Conservation (phyloP, 2,329 filamentous ascomycete genomes). For the Coniochaeta sp. region DNA sequence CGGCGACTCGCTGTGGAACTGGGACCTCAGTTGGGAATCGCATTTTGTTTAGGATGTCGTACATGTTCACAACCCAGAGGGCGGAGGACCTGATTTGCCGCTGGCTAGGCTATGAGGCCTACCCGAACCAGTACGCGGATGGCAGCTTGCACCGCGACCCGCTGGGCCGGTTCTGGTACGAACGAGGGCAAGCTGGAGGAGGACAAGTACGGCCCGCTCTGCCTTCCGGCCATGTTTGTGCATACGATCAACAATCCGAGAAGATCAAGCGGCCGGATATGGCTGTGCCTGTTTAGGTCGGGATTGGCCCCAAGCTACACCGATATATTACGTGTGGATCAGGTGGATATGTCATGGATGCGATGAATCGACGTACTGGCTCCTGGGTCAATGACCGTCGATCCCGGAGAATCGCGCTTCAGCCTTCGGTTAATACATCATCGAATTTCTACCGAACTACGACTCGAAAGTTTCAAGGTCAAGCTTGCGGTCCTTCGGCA, state of each 20-base stretch:
- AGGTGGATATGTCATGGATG: too few species aligned
- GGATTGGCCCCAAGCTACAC: too few species aligned
- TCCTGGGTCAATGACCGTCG: too few species aligned
- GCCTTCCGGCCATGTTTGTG: conserved; percentile 48
- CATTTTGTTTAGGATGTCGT: not conserved
- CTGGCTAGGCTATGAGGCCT: not conserved
- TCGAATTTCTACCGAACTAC: too few species aligned
- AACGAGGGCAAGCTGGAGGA: conserved; percentile 45
- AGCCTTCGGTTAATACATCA: too few species aligned
- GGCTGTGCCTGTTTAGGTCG: not conserved
- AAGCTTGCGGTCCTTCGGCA: too few species aligned
- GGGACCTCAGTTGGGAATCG: conserved; percentile 28
- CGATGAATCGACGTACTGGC: too few species aligned
- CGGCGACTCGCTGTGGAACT: conserved; percentile 46
- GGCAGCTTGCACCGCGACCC: not conserved
- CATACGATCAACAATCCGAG: conserved; percentile 48
- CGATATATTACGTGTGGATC: too few species aligned
- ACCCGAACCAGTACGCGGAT: not conserved
- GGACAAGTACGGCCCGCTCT: conserved; percentile 42
- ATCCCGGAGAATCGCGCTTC: too few species aligned
- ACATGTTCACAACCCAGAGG: conserved; percentile 1
- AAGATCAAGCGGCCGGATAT: not conserved
- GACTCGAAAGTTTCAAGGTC: too few species aligned
- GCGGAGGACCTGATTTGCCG: not conserved
- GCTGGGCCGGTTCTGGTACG: not conserved